These are phyloP conservation scores for Monascus purpureus DNA, from an alignment of 495 filamentous ascomycete genomes.

Conservation along the genomic window DNA sequence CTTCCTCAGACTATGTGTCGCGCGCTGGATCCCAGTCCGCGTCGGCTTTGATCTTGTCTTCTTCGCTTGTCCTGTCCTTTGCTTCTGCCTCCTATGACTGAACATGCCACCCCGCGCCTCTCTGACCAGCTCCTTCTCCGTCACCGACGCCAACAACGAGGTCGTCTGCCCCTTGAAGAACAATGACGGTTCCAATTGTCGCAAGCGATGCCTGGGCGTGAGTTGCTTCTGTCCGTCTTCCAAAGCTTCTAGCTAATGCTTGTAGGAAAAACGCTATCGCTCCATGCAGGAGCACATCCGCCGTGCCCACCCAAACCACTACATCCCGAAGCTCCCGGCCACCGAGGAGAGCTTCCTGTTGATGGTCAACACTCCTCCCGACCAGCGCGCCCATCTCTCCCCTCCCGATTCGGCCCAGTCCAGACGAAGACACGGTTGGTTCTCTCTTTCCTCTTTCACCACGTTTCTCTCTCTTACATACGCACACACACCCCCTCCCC, in stretches of 20 bases:
- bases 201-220: constrained; percentile 94
- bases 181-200: constrained; percentile 92
- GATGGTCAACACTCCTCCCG: constrained; percentile 85
- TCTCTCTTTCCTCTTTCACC: constrained; percentile 1
- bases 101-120: constrained; percentile 76
- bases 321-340: constrained; percentile 95
- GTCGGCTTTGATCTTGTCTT: too few species aligned
- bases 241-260: constrained; percentile 11
- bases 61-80: too few species aligned
- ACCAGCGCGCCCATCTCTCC: constrained; percentile 50
- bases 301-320: constrained; percentile 92
- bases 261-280: constrained; percentile 89
- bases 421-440: constrained; percentile 24
- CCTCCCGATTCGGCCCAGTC: constrained; percentile 34
- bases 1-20: too few species aligned
- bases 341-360: constrained; percentile 96
- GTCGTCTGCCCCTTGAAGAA: constrained; percentile 94
- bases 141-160: constrained; percentile 84
- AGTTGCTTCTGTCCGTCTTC: constrained; percentile 31
- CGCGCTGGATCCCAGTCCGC: too few species aligned
- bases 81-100: too few species aligned
- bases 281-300: constrained; percentile 99
- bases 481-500: too few species aligned
- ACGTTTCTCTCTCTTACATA: background rate
- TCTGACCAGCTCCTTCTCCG: constrained; percentile 80